These are phyloP conservation scores for Boletales sp. DNA, from an alignment of 768 basidiomycete genomes.

Conservation along the genomic window DNA sequence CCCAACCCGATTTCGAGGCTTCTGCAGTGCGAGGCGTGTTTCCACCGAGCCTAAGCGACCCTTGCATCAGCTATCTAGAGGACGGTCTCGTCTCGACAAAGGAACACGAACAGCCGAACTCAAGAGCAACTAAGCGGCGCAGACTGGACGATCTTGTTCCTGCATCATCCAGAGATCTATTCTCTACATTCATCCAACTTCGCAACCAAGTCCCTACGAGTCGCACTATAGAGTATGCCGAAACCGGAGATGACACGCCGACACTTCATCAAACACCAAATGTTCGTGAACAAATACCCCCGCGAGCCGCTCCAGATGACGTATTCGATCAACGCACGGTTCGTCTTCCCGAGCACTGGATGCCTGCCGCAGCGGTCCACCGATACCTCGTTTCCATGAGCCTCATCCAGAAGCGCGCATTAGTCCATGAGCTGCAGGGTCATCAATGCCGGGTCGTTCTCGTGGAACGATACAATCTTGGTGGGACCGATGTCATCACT, in stretches of 20 bases:
- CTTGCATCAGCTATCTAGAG: neutral
- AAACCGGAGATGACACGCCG: conserved; percentile 11
- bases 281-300: conserved; percentile 12
- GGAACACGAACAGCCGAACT: neutral
- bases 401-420: conserved; percentile 61
- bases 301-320: conserved; percentile 35
- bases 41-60: conserved; percentile 4
- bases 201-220: conserved; percentile 16
- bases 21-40: conserved; percentile 1
- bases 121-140: conserved; percentile 18
- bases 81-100: neutral
- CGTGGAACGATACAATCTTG: conserved; percentile 60
- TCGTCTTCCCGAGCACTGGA: conserved; percentile 33
- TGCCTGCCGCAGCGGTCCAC: conserved; percentile 39
- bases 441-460: conserved; percentile 48
- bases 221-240: conserved; percentile 6
- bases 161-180: conserved; percentile 23
- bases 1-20: conserved; percentile 1
- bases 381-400: conserved; percentile 68
- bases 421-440: conserved; percentile 51
- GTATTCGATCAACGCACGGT: conserved; percentile 45
- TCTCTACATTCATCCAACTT: conserved; percentile 23
- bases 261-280: conserved; percentile 3
- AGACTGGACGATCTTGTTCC: conserved; percentile 24
- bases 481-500: conserved; percentile 62